phyloP scores from a whole-genome alignment of 129 eudicot genomes.

The Calendula officinalis region DNA sequence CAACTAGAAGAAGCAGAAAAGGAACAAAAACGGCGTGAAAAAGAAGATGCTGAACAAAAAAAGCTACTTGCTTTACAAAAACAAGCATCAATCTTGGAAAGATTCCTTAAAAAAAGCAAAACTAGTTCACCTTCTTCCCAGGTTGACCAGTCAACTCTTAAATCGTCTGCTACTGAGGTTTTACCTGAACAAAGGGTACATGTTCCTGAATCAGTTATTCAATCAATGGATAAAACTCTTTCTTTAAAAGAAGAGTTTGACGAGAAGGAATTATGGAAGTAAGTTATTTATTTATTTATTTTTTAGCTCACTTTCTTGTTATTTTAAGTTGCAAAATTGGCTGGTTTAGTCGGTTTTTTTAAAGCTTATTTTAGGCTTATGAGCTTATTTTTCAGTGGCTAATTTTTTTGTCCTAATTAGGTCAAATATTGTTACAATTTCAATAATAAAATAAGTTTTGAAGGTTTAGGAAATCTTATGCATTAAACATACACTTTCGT shows the following conservation, averaged over 20 bases:
- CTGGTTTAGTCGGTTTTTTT: neutral
- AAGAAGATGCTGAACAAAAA: constrained; percentile 77
- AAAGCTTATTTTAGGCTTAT: no score
- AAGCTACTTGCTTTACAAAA: constrained; percentile 67
- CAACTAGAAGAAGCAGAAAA: constrained; percentile 81
- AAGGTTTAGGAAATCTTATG: no score
- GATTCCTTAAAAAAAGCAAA: constrained; percentile 64
- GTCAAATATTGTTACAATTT: no score
- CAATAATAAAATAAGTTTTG: no score
- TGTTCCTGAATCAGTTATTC: constrained; percentile 40
- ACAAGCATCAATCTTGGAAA: constrained; percentile 88
- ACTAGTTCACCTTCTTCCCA: constrained; percentile 39
- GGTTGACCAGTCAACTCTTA: constrained; percentile 33
- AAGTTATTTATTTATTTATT: constrained; percentile 11
- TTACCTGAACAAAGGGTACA: constrained; percentile 26
- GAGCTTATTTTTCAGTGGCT: no score
- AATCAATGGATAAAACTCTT: constrained; percentile 61
- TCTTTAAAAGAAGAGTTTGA: constrained; percentile 36
- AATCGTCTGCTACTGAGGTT: constrained; percentile 22
- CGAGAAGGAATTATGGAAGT: constrained; percentile 64
- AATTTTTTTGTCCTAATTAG: no score
- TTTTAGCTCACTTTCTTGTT: neutral
- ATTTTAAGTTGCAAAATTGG: no score
- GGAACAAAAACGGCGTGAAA: constrained; percentile 52
- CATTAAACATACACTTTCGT: no score